Percentiles rank a stretch among this genome's conserved stretches.
phyloP scores from a whole-genome alignment of 2,329 filamentous ascomycete species.

The Samsoniella hepiali region DNA sequence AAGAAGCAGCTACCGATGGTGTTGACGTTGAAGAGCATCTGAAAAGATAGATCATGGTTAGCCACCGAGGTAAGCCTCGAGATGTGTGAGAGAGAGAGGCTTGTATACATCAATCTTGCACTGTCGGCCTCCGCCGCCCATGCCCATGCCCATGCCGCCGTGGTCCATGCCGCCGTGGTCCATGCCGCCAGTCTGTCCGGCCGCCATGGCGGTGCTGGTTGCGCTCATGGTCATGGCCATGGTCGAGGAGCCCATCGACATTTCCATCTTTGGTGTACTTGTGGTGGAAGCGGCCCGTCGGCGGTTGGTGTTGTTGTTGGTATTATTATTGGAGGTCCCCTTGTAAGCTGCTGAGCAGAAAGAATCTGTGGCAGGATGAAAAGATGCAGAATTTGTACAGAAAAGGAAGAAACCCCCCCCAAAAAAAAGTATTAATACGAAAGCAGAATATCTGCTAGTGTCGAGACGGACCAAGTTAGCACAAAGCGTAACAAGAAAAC shows the following conservation, averaged over 20 bases:
- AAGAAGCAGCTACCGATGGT: slow-evolving; percentile 72
- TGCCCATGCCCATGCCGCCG: slow-evolving; percentile 29
- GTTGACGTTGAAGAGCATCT: slow-evolving; percentile 83
- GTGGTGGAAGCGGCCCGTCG: background rate
- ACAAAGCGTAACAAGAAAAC: background rate
- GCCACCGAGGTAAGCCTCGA: background rate
- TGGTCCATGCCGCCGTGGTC: slow-evolving; percentile 23
- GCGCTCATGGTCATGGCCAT: background rate
- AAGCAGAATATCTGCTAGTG: background rate
- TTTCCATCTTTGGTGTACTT: background rate
- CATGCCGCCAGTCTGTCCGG: slow-evolving; percentile 15
- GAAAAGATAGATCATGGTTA: slow-evolving; percentile 3
- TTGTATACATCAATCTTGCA: slow-evolving; percentile 43
- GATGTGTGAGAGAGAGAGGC: no score
- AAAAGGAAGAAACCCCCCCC: no score
- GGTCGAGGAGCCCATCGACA: background rate
- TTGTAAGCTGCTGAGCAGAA: no score
- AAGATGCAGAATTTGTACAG: background rate
- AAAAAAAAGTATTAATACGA: background rate
- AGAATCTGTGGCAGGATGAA: no score
- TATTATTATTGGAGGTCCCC: no score
- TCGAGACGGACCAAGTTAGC: no score
- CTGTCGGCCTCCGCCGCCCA: slow-evolving; percentile 21
- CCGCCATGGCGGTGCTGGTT: background rate
- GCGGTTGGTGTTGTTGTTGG: background rate